Conservation (phyloP, 768 basidiomycete genomes). For the Amanita pseudoporphyria region DNA sequence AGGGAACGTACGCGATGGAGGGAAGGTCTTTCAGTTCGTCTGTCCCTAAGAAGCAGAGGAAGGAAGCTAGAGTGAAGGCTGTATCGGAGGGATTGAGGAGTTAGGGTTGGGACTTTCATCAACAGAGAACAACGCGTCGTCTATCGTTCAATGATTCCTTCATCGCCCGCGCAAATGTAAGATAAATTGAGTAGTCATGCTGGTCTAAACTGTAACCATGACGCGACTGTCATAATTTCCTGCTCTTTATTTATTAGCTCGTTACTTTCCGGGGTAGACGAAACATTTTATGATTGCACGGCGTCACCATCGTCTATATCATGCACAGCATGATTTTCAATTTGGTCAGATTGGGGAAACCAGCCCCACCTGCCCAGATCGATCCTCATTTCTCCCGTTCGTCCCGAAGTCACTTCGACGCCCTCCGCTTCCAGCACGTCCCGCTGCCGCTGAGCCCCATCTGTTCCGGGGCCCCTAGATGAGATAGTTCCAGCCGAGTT, state of each 20-base stretch:
- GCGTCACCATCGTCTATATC: not conserved
- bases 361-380: conserved; percentile 52
- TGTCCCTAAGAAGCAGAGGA: not conserved
- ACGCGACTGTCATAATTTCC: no score
- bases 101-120: not conserved
- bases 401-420: conserved; percentile 56
- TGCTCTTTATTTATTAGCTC: no score
- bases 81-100: not conserved
- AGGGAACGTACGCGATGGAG: conserved; percentile 35
- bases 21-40: not conserved
- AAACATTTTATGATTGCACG: no score
- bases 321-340: not conserved
- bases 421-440: conserved; percentile 76
- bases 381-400: conserved; percentile 49
- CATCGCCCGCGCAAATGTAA: no score
- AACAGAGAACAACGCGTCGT: not conserved
- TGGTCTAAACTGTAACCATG: no score
- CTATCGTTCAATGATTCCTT: not conserved
- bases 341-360: conserved; percentile 37
- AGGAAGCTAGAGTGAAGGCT: not conserved
- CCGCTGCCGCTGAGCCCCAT: conserved; percentile 69
- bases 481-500: conserved; percentile 65
- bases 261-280: no score
- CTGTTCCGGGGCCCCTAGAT: conserved; percentile 76
- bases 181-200: not conserved